Base-by-base conservation (phyloP, 805 yeast genomes). In the Candida arabinofermentans region DNA sequence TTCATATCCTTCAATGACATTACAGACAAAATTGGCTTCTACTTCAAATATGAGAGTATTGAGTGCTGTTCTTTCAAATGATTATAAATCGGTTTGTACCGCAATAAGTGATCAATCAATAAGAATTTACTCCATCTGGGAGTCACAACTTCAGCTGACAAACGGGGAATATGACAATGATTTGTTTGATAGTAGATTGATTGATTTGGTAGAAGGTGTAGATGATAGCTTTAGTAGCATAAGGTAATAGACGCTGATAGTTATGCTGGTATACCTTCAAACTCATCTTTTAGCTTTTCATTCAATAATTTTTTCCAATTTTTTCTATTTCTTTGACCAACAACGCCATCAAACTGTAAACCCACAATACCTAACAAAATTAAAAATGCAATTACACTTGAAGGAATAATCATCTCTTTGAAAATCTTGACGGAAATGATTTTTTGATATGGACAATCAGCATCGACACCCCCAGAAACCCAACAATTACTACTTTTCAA, bases 261-360 rank as follows among this genome's bases (percentile, higher is more conserved):
- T 21, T 40, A 88, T 2, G 88, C 77, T 10, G 97, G 96, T 8
- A 87, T 91, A 4, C 96, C 96, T 60, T 90, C 96, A 50, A 76
- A 80, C 44, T 85, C 93, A 37, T 77, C 65, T 47, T 77, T 76
- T 24, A 80, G 68, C 43, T 72, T 72, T 48, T 77, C 77, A 37
- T 76, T 76, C 27, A 75, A 61, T 7, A 81, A 57, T 39, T 70
- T 72, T 51, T 74, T 77, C 82, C 91, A 81, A 44, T 79, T 71
- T 45, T 74, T 80, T 49, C 86, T 71, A 55, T 83, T 84, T 41
- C 75, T 76, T 50, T 80, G 86, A 17, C 89, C 74, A 1, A 96
- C 95, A 8, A 79, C 74, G 27, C 66, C 62, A 48, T 82, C 71
- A 40, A 81, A 60, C 50, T 79, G 83, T 47, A 84, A 73, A 31